Base-by-base conservation (phyloP, 2,329 filamentous ascomycete species). In the Penicillium sp. region DNA sequence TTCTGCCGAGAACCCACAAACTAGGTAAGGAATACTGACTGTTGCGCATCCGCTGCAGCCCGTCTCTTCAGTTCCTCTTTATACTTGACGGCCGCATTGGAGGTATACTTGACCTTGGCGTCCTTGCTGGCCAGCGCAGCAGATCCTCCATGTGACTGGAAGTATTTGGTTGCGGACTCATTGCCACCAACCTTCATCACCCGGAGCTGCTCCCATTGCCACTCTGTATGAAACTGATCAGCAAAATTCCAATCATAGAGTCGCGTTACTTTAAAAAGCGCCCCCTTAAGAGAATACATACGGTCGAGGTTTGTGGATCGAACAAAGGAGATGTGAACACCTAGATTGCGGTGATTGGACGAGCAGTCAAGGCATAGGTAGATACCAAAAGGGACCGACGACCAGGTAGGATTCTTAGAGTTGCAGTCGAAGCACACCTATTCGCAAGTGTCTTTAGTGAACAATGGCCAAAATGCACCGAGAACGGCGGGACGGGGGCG, bases 151-250 rank as follows among this genome's bases (percentile, higher is more conserved):
- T 99, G 95, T 68, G 91, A 89, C 78, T 97, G 93, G 82, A 98
- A 99, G 82, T 91, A 99, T 79, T 96, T 97, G 70, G 93, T 97
- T 48, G 95, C 95, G 57, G 92, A 96, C 78, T 98, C 93, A 72
- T 99, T 99, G 56, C 95, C 95, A 64, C 95, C 95, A 16, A 98
- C 92, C 80, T 99, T 99, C 93, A 99, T 98, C 56, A 93, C 78
- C 52, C 95, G 90, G 59, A 99, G 84, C 76, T 99, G 95, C 66
- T 97, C 92, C 95, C 95, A 99, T 90, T 97, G 92, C 95, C 95
- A 99, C 81, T 91, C 88, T 90, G 68, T 31, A 37, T 46, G 31
- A 27, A 46, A 50, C 48, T n/a, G 24, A 56, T 74, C 62, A 73
- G 68, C 48, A 45, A 55, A 49, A 22, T 24, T 39, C n/a, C 37